Evolutionary conservation across 306 rosid genomes (phyloP), one percentile per base, ranked within the genome.

Genomic region (Fragaria vesca): DNA sequence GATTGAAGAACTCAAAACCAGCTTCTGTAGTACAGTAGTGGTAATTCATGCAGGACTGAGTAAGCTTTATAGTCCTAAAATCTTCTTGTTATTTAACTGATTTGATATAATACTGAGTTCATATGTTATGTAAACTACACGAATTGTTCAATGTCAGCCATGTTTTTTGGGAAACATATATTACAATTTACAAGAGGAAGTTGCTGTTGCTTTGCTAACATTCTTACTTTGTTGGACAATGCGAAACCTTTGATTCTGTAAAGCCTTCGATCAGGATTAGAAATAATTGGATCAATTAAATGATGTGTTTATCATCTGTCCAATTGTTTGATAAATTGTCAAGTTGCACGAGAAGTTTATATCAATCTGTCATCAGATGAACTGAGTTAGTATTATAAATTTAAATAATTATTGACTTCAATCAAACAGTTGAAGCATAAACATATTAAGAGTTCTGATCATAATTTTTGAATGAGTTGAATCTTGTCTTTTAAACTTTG

Each of bases 1-100:
- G 97, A 66, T 74, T 88, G 71, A 90, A 81, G 88, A 84, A 85
- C 26, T 81, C 79, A 62, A 79, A 77, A 55, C 72, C 85, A 81
- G 78, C 88, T 69, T 79, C 89, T 51, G 83, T 79, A 9, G 74
- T 76, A 47, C 63, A 79, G 70, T 21, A 84, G 62, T 85, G 47
- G 73, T 67, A 62, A 60, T 73, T 80, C 76, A 43, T 71, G 84
- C 76, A 60, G 77, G 79, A 60, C 4, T 21, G 47, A 62, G 58
- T 55, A 32, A 71, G 62, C 58, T 72, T 48, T 15, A 32, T 47
- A 5, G 74, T 43, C 71, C 42, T 32, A 32, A 32, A 32, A 32
- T 32, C 4, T 32, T 85, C 75, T 71, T 63, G 32, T 38, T 61
- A 38, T 62, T 55, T 32, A 2, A 50, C 36, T 46, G 45, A 48